phyloP scores from a whole-genome alignment of 148 eudicot species.

The Nyssa sinensis region DNA sequence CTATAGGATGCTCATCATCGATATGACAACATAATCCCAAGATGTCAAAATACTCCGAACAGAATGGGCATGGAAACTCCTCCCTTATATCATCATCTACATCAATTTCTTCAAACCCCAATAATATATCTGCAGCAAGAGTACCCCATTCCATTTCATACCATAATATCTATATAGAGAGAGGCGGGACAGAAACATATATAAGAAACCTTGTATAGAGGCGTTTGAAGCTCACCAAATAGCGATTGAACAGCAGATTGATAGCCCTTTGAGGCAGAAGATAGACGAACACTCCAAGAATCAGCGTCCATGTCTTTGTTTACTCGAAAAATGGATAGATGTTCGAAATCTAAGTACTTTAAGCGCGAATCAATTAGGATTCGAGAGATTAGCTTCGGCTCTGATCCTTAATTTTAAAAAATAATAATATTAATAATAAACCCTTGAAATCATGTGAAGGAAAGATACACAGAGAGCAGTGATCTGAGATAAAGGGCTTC shows the following conservation, averaged over 20 bases:
- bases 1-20: slow-evolving; percentile 86
- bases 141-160: slow-evolving; percentile 20
- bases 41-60: slow-evolving; percentile 77
- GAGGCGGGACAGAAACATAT: neutral
- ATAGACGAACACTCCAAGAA: slow-evolving; percentile 81
- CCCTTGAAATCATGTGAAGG: slow-evolving; percentile 19
- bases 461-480: neutral
- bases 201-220: neutral
- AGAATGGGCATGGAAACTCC: slow-evolving; percentile 90
- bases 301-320: slow-evolving; percentile 62
- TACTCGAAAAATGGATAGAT: neutral
- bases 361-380: slow-evolving; percentile 23
- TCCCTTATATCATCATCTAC: slow-evolving; percentile 85
- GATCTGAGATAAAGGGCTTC: neutral
- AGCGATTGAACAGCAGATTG: slow-evolving; percentile 76
- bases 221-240: slow-evolving; percentile 49
- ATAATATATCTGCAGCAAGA: slow-evolving; percentile 56
- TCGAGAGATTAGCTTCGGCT: neutral
- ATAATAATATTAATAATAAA: slow-evolving; percentile 7
- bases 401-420: neutral
- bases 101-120: slow-evolving; percentile 88
- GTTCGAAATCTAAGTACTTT: neutral
- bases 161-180: slow-evolving; percentile 13
- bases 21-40: slow-evolving; percentile 93
- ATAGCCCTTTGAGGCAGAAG: slow-evolving; percentile 71